Percentiles rank a stretch among this genome's conserved stretches.
These are phyloP conservation scores for Zalaria obscura DNA, from an alignment of 2,329 filamentous ascomycete species.

Conservation along the genomic window DNA sequence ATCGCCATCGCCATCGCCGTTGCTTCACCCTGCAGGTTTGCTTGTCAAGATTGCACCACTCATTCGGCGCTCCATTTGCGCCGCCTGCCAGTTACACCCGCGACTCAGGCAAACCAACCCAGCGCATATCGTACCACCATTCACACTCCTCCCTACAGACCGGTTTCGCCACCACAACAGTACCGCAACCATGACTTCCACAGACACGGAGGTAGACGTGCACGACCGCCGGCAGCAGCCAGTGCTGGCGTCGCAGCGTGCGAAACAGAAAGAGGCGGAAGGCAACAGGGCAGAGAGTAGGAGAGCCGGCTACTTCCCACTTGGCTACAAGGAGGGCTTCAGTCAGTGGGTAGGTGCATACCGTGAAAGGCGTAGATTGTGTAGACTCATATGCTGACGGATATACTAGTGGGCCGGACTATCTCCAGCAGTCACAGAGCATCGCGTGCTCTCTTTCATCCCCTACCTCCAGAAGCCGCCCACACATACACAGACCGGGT, in stretches of 20 bases:
- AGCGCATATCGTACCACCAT: too few species aligned
- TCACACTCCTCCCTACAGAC: too few species aligned
- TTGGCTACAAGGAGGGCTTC: conserved; percentile 84
- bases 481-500: conserved; percentile 51
- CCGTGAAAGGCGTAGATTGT: not conserved
- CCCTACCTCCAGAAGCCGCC: conserved; percentile 66
- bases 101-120: not conserved
- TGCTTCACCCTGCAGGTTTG: not conserved
- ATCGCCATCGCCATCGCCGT: not conserved
- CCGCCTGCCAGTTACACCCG: not conserved
- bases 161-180: not conserved
- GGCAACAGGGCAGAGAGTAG: conserved; percentile 6
- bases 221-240: conserved; percentile 12
- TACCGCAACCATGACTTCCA: conserved; percentile 16
- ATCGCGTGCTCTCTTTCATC: conserved; percentile 72
- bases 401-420: conserved; percentile 63
- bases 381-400: not conserved
- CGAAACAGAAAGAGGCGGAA: conserved; percentile 11
- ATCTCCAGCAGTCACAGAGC: conserved; percentile 73
- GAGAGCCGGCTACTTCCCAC: conserved; percentile 45
- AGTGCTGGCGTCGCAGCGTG: conserved; percentile 21
- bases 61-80: conserved; percentile 3
- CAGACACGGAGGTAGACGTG: conserved; percentile 10
- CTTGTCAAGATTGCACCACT: conserved; percentile 1
- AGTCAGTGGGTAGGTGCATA: conserved; percentile 64